Evolutionary conservation across 192 early-diverging fungal genomes (phyloP).

Genomic region (Diversispora epigaea): DNA sequence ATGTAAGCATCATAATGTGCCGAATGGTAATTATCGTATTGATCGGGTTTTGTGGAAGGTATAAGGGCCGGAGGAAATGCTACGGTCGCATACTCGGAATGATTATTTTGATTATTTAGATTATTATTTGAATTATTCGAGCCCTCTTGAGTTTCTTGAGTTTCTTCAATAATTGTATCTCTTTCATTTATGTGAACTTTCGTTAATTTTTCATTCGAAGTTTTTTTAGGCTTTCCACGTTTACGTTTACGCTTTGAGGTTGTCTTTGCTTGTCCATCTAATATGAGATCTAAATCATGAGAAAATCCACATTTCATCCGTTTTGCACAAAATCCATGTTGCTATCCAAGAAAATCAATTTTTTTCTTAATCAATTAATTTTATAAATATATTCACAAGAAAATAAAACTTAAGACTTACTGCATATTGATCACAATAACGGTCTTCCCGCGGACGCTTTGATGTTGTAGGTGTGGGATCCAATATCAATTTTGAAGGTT

Average conservation of each 20-base stretch:
- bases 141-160: background rate
- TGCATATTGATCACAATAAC: conserved; percentile 82
- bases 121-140: conserved; percentile 16
- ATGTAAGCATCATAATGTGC: conserved; percentile 96
- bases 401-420: conserved; percentile 49
- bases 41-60: conserved; percentile 24
- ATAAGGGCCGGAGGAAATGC: background rate
- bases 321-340: conserved; percentile 75
- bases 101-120: background rate
- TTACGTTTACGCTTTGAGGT: conserved; percentile 48
- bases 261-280: conserved; percentile 65
- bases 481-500: too few species aligned
- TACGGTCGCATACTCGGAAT: conserved; percentile 17
- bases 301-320: conserved; percentile 67
- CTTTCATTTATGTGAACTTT: background rate
- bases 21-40: conserved; percentile 71
- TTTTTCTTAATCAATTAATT: background rate
- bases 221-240: conserved; percentile 22
- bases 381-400: conserved; percentile 1
- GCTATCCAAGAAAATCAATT: conserved; percentile 40
- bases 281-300: conserved; percentile 86
- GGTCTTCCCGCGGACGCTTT: conserved; percentile 33
- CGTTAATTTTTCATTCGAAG: conserved; percentile 23
- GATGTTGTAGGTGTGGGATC: too few species aligned
- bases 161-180: too few species aligned